Percentiles rank a stretch among this genome's conserved stretches.
Evolutionary conservation across 495 filamentous ascomycete species (phyloP).

Genomic region (Penicillium waksmanii): DNA sequence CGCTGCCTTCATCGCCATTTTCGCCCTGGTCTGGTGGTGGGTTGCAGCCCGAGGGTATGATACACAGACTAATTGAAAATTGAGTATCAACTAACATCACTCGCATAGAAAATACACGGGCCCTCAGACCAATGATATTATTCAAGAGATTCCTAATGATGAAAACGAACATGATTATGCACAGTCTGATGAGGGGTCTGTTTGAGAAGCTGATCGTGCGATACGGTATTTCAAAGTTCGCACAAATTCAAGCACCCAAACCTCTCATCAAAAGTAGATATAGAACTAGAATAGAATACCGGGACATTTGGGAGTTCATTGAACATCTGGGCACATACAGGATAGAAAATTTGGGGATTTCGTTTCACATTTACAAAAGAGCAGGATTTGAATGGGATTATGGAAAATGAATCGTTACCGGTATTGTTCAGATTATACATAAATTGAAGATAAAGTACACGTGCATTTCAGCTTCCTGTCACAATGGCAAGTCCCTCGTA

Average conservation of each 20-base stretch:
- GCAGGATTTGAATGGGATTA: too few relatives aligned
- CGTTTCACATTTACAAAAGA: too few relatives aligned
- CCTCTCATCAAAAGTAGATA: too few relatives aligned
- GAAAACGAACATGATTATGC: slow-evolving; percentile 33
- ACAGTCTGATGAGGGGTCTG: slow-evolving; percentile 20
- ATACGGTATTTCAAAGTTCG: neutral
- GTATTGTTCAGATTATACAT: slow-evolving; percentile 17
- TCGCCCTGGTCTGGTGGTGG: slow-evolving; percentile 70
- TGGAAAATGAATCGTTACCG: neutral
- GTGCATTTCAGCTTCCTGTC: slow-evolving; percentile 58
- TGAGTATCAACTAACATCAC: neutral
- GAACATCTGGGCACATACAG: too few relatives aligned
- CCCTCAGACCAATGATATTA: slow-evolving; percentile 56
- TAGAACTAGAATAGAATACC: neutral
- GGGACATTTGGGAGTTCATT: neutral
- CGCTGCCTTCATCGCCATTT: slow-evolving; percentile 62
- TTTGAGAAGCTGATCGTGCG: slow-evolving; percentile 5
- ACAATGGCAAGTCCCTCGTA: slow-evolving; percentile 85
- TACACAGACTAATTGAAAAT: neutral
- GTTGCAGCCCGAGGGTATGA: slow-evolving; percentile 60
- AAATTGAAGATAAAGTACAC: slow-evolving; percentile 20
- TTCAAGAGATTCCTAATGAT: slow-evolving; percentile 40
- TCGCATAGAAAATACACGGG: slow-evolving; percentile 57
- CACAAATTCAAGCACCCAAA: neutral
- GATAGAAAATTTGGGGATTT: too few relatives aligned